A percentile compares a stretch with the other conserved stretches of the same genome.
phyloP scores from a whole-genome alignment of 805 yeast species.

The Saccharomyces paradoxus region DNA sequence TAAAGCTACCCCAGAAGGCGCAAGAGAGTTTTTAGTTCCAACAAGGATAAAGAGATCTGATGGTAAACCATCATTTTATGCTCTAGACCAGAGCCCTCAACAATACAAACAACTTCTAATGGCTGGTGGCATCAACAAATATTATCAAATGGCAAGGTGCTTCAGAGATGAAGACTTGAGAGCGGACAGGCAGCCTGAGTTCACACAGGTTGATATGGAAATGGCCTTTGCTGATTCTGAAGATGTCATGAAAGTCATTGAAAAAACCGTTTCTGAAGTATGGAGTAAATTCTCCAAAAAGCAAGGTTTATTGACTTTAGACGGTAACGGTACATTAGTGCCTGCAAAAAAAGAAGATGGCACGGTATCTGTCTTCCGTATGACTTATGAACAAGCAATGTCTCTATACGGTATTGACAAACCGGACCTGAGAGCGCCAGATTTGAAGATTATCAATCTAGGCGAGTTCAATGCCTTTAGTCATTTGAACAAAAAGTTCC shows the following conservation, averaged over 20 bases:
- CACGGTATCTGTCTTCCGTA: slow-evolving; percentile 31
- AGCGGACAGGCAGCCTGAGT: slow-evolving; percentile 94
- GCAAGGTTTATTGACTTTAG: slow-evolving; percentile 25
- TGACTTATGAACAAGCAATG: slow-evolving; percentile 65
- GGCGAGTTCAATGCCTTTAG: slow-evolving; percentile 32
- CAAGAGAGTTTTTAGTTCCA: slow-evolving; percentile 91
- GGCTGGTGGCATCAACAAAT: slow-evolving; percentile 84
- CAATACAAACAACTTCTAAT: slow-evolving; percentile 91
- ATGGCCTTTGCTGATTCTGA: slow-evolving; percentile 70
- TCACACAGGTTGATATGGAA: slow-evolving; percentile 94
- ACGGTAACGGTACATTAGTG: slow-evolving; percentile 16
- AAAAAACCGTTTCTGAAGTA: slow-evolving; percentile 42
- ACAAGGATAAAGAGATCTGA: slow-evolving; percentile 46
- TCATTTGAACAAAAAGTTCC: slow-evolving; percentile 40
- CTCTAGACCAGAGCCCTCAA: slow-evolving; percentile 95
- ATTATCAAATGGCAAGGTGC: slow-evolving; percentile 88
- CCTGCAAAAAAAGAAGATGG: slow-evolving; percentile 11
- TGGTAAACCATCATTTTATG: slow-evolving; percentile 47
- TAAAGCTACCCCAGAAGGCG: slow-evolving; percentile 97
- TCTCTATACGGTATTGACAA: slow-evolving; percentile 81
- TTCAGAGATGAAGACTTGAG: slow-evolving; percentile 94
- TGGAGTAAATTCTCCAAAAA: slow-evolving; percentile 44
- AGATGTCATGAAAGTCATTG: slow-evolving; percentile 62
- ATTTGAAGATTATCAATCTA: slow-evolving; percentile 43
- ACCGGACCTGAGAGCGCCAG: slow-evolving; percentile 72